phyloP scores from a whole-genome alignment of 1,284 basidiomycete species.

The Rhodotorula sp. region DNA sequence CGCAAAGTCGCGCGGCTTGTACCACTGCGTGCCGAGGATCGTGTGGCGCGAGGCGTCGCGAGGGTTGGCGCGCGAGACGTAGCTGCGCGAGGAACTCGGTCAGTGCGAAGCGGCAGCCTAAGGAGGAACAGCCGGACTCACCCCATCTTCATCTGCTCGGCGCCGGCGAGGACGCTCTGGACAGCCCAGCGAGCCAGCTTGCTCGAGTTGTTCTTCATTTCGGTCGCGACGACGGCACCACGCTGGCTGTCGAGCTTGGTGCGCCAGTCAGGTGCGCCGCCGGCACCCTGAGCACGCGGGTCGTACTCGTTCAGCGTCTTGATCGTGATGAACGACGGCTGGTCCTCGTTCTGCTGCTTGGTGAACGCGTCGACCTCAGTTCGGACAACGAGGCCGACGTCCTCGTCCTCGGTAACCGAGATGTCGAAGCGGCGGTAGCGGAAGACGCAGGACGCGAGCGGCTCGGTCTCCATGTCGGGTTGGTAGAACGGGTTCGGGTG shows the following conservation, averaged over 20 bases:
- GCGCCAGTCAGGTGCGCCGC: constrained; percentile 95
- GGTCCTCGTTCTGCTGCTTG: constrained; percentile 50
- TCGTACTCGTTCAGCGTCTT: constrained; percentile 98
- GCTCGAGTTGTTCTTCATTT: constrained; percentile 99
- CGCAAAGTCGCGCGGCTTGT: constrained; percentile 93
- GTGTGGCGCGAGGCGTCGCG: constrained; percentile 94
- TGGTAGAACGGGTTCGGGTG: constrained; percentile 96
- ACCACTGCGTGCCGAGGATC: constrained; percentile 89
- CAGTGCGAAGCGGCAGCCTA: background rate
- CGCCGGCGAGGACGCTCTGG: constrained; percentile 91
- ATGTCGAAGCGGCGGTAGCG: constrained; percentile 96
- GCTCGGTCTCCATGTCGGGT: constrained; percentile 80
- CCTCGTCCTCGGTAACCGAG: constrained; percentile 81
- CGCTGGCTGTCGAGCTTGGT: constrained; percentile 92
- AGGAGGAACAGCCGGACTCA: constrained; percentile 52
- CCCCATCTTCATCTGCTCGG: constrained; percentile 97
- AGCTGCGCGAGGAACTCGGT: constrained; percentile 42
- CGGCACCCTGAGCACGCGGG: constrained; percentile 81
- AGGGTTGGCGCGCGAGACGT: constrained; percentile 87
- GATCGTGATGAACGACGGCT: constrained; percentile 68
- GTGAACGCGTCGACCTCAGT: constrained; percentile 94
- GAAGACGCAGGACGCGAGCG: constrained; percentile 92
- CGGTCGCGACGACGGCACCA: constrained; percentile 96
- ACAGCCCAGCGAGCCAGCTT: constrained; percentile 98
- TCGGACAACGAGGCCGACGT: constrained; percentile 85